Conservation (phyloP, 1,284 basidiomycete genomes). For the Dichomitus squalens region DNA sequence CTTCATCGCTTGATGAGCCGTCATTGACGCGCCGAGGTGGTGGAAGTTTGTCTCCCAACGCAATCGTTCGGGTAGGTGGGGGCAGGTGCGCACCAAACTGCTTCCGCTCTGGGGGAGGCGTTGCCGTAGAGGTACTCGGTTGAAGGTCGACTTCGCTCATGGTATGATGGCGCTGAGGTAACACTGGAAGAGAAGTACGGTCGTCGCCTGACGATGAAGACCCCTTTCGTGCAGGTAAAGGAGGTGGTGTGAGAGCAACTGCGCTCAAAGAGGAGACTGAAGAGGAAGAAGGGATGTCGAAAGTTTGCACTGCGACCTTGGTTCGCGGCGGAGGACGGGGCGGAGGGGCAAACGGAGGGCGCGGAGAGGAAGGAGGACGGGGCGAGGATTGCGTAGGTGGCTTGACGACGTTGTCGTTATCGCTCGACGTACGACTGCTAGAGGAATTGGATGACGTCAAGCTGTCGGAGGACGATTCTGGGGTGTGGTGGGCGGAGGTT, state of each 20-base stretch:
- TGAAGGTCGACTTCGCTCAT: conserved; percentile 19
- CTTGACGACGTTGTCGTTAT: conserved; percentile 21
- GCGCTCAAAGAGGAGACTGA: conserved; percentile 17
- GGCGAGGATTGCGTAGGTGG: conserved; percentile 6
- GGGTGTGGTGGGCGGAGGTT: conserved; percentile 2
- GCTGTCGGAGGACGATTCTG: conserved; percentile 22
- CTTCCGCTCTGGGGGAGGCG: conserved; percentile 44
- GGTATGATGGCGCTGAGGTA: conserved; percentile 19
- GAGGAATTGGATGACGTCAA: conserved; percentile 15
- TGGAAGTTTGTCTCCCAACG: conserved; percentile 67
- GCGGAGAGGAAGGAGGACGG: conserved; percentile 21
- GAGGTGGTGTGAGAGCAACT: conserved; percentile 29
- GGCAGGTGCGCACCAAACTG: conserved; percentile 53
- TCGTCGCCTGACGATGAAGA: conserved; percentile 23
- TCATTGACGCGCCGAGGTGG: conserved; percentile 44
- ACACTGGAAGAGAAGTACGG: conserved; percentile 11
- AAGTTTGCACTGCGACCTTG: conserved; percentile 18
- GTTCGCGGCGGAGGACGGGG: conserved; percentile 35
- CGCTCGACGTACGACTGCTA: conserved; percentile 23
- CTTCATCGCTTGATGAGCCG: conserved; percentile 54
- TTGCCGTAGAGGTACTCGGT: neutral
- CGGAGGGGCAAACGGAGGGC: conserved; percentile 21
- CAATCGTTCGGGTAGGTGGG: conserved; percentile 74
- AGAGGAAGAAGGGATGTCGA: conserved; percentile 10
- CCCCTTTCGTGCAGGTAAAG: conserved; percentile 33